Conservation (phyloP, 2,329 filamentous ascomycete genomes). For the Scedosporium dehoogii region DNA sequence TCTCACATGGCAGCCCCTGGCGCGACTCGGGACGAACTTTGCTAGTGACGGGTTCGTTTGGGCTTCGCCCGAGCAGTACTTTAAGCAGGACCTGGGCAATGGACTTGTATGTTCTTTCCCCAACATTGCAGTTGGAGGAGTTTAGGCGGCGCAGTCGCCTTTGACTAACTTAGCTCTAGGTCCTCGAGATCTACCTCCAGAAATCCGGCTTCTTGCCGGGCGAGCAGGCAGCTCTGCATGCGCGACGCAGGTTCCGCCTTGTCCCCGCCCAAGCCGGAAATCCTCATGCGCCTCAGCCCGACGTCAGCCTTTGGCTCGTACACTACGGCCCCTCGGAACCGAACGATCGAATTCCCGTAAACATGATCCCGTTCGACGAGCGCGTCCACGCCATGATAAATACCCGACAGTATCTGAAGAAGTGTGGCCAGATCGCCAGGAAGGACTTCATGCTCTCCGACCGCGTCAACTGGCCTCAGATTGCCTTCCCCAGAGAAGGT, state of each 20-base stretch:
- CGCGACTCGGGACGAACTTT: conserved; percentile 61
- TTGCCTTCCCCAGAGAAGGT: conserved; percentile 56
- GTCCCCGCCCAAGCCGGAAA: conserved; percentile 60
- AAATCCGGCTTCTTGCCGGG: conserved; percentile 69
- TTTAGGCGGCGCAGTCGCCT: neutral
- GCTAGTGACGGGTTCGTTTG: conserved; percentile 90
- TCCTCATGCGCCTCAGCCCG: conserved; percentile 59
- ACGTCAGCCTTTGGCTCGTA: conserved; percentile 80
- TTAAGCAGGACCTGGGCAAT: conserved; percentile 60
- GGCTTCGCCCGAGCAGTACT: conserved; percentile 71
- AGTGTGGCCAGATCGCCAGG: conserved; percentile 69
- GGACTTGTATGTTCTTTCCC: conserved; percentile 37
- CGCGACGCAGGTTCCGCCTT: conserved; percentile 78
- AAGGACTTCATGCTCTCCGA: conserved; percentile 95
- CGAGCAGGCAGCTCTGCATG: conserved; percentile 66
- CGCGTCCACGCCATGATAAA: conserved; percentile 51
- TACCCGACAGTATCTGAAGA: conserved; percentile 55
- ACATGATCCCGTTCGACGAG: conserved; percentile 53
- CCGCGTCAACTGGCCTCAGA: conserved; percentile 78
- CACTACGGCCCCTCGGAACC: conserved; percentile 77
- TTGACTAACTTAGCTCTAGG: conserved; percentile 35
- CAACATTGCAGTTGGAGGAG: neutral
- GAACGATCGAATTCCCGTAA: conserved; percentile 60
- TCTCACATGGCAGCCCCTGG: conserved; percentile 79
- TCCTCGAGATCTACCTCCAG: conserved; percentile 80